Percentiles rank a stretch among this genome's conserved stretches.
phyloP scores from a whole-genome alignment of 192 early-diverging fungal genomes.

The Lobosporangium transversale region DNA sequence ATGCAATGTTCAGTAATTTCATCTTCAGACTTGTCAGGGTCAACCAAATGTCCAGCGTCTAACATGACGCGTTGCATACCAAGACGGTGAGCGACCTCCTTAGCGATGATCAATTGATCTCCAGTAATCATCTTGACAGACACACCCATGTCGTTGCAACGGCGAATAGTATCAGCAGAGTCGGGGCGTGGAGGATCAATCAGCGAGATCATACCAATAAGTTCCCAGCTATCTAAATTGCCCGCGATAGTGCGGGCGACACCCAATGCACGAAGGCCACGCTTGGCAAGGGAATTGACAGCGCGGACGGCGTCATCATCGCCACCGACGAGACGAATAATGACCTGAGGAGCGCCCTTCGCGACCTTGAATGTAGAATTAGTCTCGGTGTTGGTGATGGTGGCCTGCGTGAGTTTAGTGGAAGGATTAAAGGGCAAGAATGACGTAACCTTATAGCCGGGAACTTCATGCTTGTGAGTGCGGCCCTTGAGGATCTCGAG shows the following conservation, averaged over 20 bases:
- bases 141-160: slow-evolving; percentile 83
- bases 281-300: slow-evolving; percentile 84
- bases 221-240: slow-evolving; percentile 73
- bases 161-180: slow-evolving; percentile 82
- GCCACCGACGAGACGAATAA: slow-evolving; percentile 83
- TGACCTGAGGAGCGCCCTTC: slow-evolving; percentile 96
- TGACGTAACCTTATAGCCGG: slow-evolving; percentile 88
- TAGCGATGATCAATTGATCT: slow-evolving; percentile 89
- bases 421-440: slow-evolving; percentile 93
- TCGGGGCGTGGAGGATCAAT: slow-evolving; percentile 86
- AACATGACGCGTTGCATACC: slow-evolving; percentile 90
- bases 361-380: slow-evolving; percentile 85
- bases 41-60: slow-evolving; percentile 86
- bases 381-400: slow-evolving; percentile 73
- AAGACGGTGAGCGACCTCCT: slow-evolving; percentile 85
- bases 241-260: slow-evolving; percentile 81
- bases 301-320: slow-evolving; percentile 85
- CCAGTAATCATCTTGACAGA: slow-evolving; percentile 93
- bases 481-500: slow-evolving; percentile 71
- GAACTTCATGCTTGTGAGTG: slow-evolving; percentile 76
- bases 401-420: slow-evolving; percentile 89
- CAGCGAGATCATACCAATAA: slow-evolving; percentile 87
- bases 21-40: slow-evolving; percentile 79
- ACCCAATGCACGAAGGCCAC: slow-evolving; percentile 86
- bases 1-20: slow-evolving; percentile 84